Conservation (phyloP, 805 yeast species). For the Kodamaea neixiangensis region DNA sequence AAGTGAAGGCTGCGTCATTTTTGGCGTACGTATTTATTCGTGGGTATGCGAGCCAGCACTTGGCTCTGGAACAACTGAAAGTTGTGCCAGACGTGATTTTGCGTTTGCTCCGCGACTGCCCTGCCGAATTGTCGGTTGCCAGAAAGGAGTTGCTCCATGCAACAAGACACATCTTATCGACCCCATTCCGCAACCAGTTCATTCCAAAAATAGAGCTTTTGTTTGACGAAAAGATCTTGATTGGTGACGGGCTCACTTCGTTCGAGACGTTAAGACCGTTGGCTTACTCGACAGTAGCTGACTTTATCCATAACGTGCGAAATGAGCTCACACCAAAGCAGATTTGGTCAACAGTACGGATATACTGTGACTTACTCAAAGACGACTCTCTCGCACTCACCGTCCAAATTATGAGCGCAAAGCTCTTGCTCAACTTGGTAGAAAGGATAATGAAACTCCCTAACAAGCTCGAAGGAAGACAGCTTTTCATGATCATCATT, state of each 20-base stretch:
- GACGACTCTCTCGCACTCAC: slow-evolving; percentile 83
- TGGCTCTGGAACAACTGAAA: slow-evolving; percentile 43
- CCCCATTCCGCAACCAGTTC: slow-evolving; percentile 80
- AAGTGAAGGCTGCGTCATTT: slow-evolving; percentile 94
- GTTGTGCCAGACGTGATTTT: slow-evolving; percentile 86
- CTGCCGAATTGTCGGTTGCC: slow-evolving; percentile 87
- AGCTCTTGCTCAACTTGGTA: slow-evolving; percentile 79
- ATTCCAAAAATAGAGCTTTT: slow-evolving; percentile 82
- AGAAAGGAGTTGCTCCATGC: slow-evolving; percentile 93
- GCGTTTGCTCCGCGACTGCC: slow-evolving; percentile 89
- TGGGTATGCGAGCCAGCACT: slow-evolving; percentile 69
- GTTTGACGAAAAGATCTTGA: slow-evolving; percentile 81
- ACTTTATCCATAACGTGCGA: slow-evolving; percentile 89
- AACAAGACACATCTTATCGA: slow-evolving; percentile 89
- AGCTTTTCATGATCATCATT: slow-evolving; percentile 79
- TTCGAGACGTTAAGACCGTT: slow-evolving; percentile 87
- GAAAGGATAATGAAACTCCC: slow-evolving; percentile 84
- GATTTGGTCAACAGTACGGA: slow-evolving; percentile 82
- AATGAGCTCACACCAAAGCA: slow-evolving; percentile 78
- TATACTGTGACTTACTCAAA: slow-evolving; percentile 76
- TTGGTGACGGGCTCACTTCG: slow-evolving; percentile 92
- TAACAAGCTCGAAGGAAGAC: slow-evolving; percentile 78
- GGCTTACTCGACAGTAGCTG: slow-evolving; percentile 95
- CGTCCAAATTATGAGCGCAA: slow-evolving; percentile 96
- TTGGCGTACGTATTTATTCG: slow-evolving; percentile 89